phyloP scores from a whole-genome alignment of 371 early-diverging fungal genomes.

The Mucor mucedo region DNA sequence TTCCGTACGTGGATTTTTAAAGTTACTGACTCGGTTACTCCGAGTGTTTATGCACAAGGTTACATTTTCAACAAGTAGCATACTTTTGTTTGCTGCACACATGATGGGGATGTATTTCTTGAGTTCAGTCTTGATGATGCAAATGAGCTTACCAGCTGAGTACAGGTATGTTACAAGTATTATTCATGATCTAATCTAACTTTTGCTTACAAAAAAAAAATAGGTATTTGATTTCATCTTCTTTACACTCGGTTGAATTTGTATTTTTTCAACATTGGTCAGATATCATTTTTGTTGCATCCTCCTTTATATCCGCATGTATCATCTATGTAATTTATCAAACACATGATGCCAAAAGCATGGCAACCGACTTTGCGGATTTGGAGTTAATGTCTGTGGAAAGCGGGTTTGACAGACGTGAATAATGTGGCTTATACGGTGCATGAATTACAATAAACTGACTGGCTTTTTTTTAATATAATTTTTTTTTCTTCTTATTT shows the following conservation, averaged over 20 bases:
- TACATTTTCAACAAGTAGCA: slow-evolving; percentile 65
- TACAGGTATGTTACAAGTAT: slow-evolving; percentile 58
- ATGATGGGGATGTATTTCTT: slow-evolving; percentile 94
- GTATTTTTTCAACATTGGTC: slow-evolving; percentile 93
- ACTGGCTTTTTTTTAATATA: slow-evolving; percentile 1
- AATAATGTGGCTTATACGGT: not conserved
- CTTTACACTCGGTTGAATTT: slow-evolving; percentile 80
- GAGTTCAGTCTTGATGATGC: slow-evolving; percentile 88
- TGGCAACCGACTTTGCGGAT: slow-evolving; percentile 47
- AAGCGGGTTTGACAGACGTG: slow-evolving; percentile 17
- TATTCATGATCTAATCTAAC: not conserved
- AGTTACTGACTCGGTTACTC: slow-evolving; percentile 77
- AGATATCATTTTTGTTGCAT: slow-evolving; percentile 88
- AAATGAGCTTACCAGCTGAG: slow-evolving; percentile 82
- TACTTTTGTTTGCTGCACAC: slow-evolving; percentile 82
- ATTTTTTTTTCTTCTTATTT: slow-evolving; percentile 6
- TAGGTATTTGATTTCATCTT: slow-evolving; percentile 79
- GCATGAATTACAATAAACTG: slow-evolving; percentile 8
- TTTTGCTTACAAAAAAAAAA: not conserved
- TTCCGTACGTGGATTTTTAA: slow-evolving; percentile 85
- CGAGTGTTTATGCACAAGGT: slow-evolving; percentile 66
- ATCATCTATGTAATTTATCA: slow-evolving; percentile 75
- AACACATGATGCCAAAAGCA: slow-evolving; percentile 53
- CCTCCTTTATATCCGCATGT: slow-evolving; percentile 68
- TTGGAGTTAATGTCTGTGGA: slow-evolving; percentile 36